Percentiles rank a stretch among this genome's conserved stretches.
phyloP scores from a whole-genome alignment of 495 filamentous ascomycete genomes.

The Margaritispora aquatica region DNA sequence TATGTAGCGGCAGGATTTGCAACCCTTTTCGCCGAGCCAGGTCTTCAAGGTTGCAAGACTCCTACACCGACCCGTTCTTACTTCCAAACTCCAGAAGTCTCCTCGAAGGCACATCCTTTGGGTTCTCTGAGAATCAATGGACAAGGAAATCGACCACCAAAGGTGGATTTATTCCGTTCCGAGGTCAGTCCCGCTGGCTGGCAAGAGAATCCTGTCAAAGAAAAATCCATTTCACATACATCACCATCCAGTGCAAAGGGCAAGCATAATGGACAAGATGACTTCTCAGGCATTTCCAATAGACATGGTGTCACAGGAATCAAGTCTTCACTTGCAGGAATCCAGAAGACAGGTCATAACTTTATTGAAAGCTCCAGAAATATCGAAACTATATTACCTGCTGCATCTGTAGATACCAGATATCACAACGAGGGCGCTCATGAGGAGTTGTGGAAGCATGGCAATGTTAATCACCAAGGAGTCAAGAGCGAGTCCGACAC shows the following conservation, averaged over 20 bases:
- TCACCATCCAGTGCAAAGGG: neutral
- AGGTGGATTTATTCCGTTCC: too few relatives aligned
- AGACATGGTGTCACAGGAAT: constrained; percentile 12
- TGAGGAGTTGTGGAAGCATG: neutral
- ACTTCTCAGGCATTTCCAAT: constrained; percentile 16
- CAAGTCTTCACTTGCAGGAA: constrained; percentile 9
- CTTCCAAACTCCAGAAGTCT: neutral
- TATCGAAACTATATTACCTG: neutral
- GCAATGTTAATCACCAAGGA: neutral
- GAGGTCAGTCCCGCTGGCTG: too few relatives aligned
- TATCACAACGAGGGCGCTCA: too few relatives aligned
- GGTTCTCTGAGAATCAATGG: neutral
- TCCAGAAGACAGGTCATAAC: neutral
- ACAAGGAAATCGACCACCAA: too few relatives aligned
- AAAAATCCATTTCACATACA: neutral
- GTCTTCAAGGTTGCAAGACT: neutral
- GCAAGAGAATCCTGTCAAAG: neutral
- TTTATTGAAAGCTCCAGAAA: neutral
- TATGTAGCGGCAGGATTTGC: neutral
- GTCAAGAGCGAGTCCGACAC: neutral
- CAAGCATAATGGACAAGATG: neutral
- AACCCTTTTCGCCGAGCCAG: neutral
- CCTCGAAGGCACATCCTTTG: neutral
- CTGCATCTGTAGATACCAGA: neutral
- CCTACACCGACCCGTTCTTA: neutral